phyloP scores from a whole-genome alignment of 805 yeast genomes.

The Pichia pseudocactophila region DNA sequence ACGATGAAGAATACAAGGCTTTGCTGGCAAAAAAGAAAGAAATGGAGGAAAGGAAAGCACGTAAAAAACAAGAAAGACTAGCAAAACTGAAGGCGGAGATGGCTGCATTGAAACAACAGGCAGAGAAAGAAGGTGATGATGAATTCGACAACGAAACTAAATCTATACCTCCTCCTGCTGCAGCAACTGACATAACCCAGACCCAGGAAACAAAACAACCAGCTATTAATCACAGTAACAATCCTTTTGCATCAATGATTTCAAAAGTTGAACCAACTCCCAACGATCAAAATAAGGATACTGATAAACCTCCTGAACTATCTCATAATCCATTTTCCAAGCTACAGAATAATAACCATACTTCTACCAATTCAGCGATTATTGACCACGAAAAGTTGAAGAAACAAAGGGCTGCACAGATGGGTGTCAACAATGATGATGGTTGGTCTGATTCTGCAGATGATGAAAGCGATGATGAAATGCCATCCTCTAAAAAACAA shows the following conservation, averaged over 20 bases:
- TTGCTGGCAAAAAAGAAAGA: constrained; percentile 40
- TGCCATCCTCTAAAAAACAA: constrained; percentile 42
- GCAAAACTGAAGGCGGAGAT: constrained; percentile 52
- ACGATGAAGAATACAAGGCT: constrained; percentile 37
- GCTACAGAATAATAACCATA: constrained; percentile 29
- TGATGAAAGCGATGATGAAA: constrained; percentile 36
- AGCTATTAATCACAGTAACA: constrained; percentile 9
- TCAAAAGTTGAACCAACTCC: not conserved
- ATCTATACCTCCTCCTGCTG: constrained; percentile 4
- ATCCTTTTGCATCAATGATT: constrained; percentile 14
- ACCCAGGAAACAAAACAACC: constrained; percentile 7
- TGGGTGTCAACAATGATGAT: constrained; percentile 42
- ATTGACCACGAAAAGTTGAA: constrained; percentile 52
- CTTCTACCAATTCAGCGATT: constrained; percentile 15
- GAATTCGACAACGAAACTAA: constrained; percentile 11
- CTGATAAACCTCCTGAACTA: not conserved
- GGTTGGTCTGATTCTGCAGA: constrained; percentile 34
- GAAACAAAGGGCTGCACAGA: constrained; percentile 64
- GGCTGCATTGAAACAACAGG: constrained; percentile 40
- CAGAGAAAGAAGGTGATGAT: constrained; percentile 26
- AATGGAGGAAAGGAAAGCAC: constrained; percentile 43
- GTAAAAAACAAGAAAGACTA: constrained; percentile 50
- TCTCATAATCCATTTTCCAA: constrained; percentile 53
- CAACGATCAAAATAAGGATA: not conserved
- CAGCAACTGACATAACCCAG: constrained; percentile 6